These are phyloP conservation scores for Botrytis galanthina DNA, from an alignment of 2,329 filamentous ascomycete species.

Conservation along the genomic window DNA sequence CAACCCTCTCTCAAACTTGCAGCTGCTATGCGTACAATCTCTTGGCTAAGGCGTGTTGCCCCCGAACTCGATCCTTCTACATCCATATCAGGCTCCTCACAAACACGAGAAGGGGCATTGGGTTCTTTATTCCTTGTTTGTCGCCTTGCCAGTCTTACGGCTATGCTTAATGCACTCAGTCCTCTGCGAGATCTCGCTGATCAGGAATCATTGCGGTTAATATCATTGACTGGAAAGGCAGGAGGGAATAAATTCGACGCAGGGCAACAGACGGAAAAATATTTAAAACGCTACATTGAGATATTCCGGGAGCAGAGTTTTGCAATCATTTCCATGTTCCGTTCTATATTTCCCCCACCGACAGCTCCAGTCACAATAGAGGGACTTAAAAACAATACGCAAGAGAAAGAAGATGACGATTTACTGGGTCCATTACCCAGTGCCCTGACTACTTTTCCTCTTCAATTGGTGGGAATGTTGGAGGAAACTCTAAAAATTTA, in stretches of 20 bases:
- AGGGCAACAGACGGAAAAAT: constrained; percentile 91
- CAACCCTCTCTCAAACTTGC: constrained; percentile 81
- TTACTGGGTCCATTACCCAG: constrained; percentile 65
- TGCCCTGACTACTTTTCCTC: constrained; percentile 77
- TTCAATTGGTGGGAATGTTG: constrained; percentile 78
- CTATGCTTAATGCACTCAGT: constrained; percentile 77
- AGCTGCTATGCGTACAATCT: constrained; percentile 83
- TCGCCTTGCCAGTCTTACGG: constrained; percentile 73
- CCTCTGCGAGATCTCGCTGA: constrained; percentile 87
- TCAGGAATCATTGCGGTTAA: constrained; percentile 63
- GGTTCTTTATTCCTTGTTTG: constrained; percentile 86
- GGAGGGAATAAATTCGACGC: constrained; percentile 52
- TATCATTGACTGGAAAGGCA: constrained; percentile 19
- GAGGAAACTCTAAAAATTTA: constrained; percentile 73
- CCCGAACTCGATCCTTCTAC: constrained; percentile 65
- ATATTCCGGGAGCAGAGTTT: constrained; percentile 98
- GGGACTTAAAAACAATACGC: constrained; percentile 23
- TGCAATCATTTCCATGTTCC: constrained; percentile 90
- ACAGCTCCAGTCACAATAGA: constrained; percentile 24
- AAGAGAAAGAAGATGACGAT: constrained; percentile 36
- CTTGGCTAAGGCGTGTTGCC: constrained; percentile 83
- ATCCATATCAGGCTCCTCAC: constrained; percentile 26
- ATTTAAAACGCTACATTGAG: constrained; percentile 92
- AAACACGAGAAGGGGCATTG: constrained; percentile 61
- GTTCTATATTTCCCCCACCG: constrained; percentile 72